Percentiles rank a stretch among this genome's conserved stretches.
Conservation (phyloP, 331 rosid species). For the Saraca asoca region DNA sequence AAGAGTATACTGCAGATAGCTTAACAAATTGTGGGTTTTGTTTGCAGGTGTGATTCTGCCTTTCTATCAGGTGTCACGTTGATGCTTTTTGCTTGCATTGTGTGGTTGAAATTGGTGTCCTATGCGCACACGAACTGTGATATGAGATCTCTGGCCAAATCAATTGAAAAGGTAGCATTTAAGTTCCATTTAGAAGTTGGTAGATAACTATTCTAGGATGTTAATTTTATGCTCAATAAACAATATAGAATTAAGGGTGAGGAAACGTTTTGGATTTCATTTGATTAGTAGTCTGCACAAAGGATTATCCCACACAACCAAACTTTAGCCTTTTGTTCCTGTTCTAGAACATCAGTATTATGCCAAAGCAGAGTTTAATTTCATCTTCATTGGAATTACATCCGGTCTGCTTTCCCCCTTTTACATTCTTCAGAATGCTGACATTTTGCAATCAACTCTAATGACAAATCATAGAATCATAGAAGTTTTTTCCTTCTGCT, state of each 20-base stretch:
- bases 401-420: slow-evolving; percentile 11
- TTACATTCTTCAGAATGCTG: slow-evolving; percentile 13
- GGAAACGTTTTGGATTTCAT: slow-evolving; percentile 10
- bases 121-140: slow-evolving; percentile 86
- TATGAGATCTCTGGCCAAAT: slow-evolving; percentile 57
- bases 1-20: slow-evolving; percentile 17
- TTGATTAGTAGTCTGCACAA: slow-evolving; percentile 24
- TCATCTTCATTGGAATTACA: slow-evolving; percentile 25
- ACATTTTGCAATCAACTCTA: slow-evolving; percentile 24
- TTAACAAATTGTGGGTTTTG: slow-evolving; percentile 18
- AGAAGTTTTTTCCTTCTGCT: background rate
- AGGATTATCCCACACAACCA: slow-evolving; percentile 20
- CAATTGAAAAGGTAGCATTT: slow-evolving; percentile 65
- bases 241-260: slow-evolving; percentile 5
- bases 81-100: slow-evolving; percentile 83
- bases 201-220: slow-evolving; percentile 15
- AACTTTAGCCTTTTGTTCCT: slow-evolving; percentile 19
- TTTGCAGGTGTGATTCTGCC: slow-evolving; percentile 84
- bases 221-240: slow-evolving; percentile 10
- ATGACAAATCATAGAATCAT: slow-evolving; percentile 8
- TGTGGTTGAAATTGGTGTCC: slow-evolving; percentile 90
- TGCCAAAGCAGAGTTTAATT: slow-evolving; percentile 28
- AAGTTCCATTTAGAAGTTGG: slow-evolving; percentile 23
- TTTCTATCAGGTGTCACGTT: slow-evolving; percentile 74
- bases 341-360: slow-evolving; percentile 13